phyloP scores from a whole-genome alignment of 176 grass and related monocot genomes.

The Elaeis guineensis region DNA sequence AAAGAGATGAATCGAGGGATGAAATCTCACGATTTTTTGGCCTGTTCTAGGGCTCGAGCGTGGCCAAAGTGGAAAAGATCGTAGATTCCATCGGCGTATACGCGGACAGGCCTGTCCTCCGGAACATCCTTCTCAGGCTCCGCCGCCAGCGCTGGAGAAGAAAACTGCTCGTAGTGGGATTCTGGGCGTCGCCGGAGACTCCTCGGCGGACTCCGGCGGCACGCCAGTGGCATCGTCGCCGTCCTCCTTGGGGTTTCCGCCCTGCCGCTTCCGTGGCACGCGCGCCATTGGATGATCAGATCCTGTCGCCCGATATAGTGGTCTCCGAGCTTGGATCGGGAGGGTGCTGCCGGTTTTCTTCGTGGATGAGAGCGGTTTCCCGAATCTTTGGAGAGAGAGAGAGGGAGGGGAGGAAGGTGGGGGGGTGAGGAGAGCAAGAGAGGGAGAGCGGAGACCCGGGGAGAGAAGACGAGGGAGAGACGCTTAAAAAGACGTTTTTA shows the following conservation, averaged over 20 bases:
- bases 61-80: slow-evolving; percentile 99
- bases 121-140: background rate
- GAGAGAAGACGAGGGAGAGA: too few species aligned
- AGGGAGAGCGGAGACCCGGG: too few species aligned
- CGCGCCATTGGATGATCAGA: slow-evolving; percentile 44
- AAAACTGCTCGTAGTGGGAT: background rate
- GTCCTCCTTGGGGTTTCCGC: slow-evolving; percentile 5
- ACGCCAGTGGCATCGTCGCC: background rate
- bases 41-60: slow-evolving; percentile 94
- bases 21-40: slow-evolving; percentile 58
- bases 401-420: too few species aligned
- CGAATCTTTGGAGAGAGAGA: too few species aligned
- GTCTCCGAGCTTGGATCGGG: too few species aligned
- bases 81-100: slow-evolving; percentile 98
- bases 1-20: too few species aligned
- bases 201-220: background rate
- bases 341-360: too few species aligned
- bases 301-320: too few species aligned
- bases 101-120: slow-evolving; percentile 31
- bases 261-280: slow-evolving; percentile 50
- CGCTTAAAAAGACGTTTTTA: too few species aligned
- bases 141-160: background rate
- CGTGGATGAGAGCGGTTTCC: too few species aligned
- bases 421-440: too few species aligned
- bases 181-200: background rate